Evolutionary conservation across 2,329 filamentous ascomycete species (phyloP), one percentile per base, ranked within the genome.

Genomic region (Exophiala oligosperma): DNA sequence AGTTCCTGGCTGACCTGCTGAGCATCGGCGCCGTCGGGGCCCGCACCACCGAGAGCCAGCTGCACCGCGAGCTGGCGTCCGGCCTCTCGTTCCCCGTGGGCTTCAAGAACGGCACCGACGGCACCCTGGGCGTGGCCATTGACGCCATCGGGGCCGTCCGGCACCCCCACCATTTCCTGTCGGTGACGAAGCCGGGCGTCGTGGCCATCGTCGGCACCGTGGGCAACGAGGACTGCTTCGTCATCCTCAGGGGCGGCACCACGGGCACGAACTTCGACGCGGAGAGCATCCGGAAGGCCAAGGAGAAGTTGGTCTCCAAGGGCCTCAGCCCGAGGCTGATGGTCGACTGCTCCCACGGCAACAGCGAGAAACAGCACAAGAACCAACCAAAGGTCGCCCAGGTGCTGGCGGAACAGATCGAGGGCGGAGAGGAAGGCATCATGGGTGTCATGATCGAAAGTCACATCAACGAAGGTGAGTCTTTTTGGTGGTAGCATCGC

Each of bases 101-200:
- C 59, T 99, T 97, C 88, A 99, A 99, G 86, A 99, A 99, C 77
- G 94, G 94, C 62, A 99, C 94, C 24, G 94, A 99, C 70, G 94
- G 94, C 43, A 91, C 89, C 68, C 80, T 99, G 56, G 86, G 85
- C 28, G 92, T 97, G 21, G 92, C 93, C 21, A 95, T 97, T 69
- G 94, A 99, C 73, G 94, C 94, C 35, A 97, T 97, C 72, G 94
- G 93, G 59, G 87, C 90, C 24, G 76, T 77, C 4, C 71, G 73
- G 52, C 74, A 79, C 68, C 77, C 77, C 8, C 94, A 99, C 76
- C 93, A 97, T 80, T 99, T 99, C 82, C 89, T 99, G 82, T 93
- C 92, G 76, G 94, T 99, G 50, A 99, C 94, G 32, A 99, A 99
- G 82, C 92, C 96, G 72, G 94, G 66, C 60, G 81, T 97, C 61